These are phyloP conservation scores for Plantago rigida DNA, from an alignment of 305 asterid species.

Conservation along the genomic window DNA sequence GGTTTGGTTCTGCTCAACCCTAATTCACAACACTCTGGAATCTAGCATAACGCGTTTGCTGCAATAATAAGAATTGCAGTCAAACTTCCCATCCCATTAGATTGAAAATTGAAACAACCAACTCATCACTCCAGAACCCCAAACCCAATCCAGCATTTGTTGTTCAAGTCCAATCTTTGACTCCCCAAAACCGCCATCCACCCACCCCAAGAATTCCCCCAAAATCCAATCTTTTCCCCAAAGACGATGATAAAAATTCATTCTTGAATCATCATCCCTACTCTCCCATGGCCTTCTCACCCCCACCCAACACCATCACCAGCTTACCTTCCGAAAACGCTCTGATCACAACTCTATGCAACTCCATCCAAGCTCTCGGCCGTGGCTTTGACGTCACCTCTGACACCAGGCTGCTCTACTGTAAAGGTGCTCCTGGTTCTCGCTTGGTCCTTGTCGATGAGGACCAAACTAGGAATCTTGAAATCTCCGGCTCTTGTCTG, in stretches of 20 bases:
- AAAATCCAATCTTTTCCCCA: slow-evolving; percentile 22
- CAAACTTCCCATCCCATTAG: no score
- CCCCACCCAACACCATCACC: no score
- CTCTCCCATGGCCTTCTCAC: slow-evolving; percentile 35
- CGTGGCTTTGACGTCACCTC: slow-evolving; percentile 97
- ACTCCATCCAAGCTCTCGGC: slow-evolving; percentile 91
- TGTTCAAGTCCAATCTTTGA: slow-evolving; percentile 75
- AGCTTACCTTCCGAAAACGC: slow-evolving; percentile 38
- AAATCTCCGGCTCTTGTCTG: slow-evolving; percentile 45
- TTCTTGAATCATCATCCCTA: slow-evolving; percentile 29
- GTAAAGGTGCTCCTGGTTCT: slow-evolving; percentile 89
- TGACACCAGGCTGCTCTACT: slow-evolving; percentile 82
- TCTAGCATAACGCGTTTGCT: no score
- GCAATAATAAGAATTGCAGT: no score
- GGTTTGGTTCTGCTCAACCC: no score
- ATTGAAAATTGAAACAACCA: no score
- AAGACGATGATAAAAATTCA: slow-evolving; percentile 23
- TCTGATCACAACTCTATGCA: slow-evolving; percentile 60
- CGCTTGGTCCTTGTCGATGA: slow-evolving; percentile 67
- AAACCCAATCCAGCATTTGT: slow-evolving; percentile 14
- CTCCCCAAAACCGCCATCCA: slow-evolving; percentile 45
- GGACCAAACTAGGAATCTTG: slow-evolving; percentile 42
- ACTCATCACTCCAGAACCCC: neutral
- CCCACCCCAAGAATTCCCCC: slow-evolving; percentile 23
- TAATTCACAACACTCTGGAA: no score